Evolutionary conservation across 331 rosid genomes (phyloP).

Genomic region (Quercus tomentella): DNA sequence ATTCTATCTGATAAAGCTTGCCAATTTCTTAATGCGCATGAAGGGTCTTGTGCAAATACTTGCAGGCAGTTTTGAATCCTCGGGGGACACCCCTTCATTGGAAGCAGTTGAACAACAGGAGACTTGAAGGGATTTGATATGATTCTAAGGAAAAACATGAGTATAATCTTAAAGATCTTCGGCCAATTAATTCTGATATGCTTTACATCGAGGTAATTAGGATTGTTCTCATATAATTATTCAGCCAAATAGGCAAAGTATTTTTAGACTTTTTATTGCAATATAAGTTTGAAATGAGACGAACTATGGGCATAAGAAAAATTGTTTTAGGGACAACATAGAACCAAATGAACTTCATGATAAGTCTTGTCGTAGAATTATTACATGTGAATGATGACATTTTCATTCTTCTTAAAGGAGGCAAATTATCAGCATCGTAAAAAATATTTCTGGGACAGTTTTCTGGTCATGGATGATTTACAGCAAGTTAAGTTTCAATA

Average conservation of each 20-base stretch:
- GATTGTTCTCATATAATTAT: background rate
- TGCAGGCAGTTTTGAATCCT: constrained; percentile 70
- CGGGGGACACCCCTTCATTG: constrained; percentile 86
- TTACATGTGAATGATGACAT: too few species aligned
- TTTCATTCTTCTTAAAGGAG: too few species aligned
- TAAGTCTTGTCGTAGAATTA: too few species aligned
- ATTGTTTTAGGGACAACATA: too few species aligned
- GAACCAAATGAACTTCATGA: too few species aligned
- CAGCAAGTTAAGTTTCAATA: too few species aligned
- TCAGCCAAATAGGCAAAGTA: constrained; percentile 6
- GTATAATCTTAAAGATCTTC: constrained; percentile 59
- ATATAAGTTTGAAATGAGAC: too few species aligned
- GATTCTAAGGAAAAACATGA: constrained; percentile 37
- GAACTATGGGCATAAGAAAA: too few species aligned
- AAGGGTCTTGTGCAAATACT: constrained; percentile 81
- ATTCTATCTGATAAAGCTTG: background rate
- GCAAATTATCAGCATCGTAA: too few species aligned
- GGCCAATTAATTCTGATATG: constrained; percentile 55
- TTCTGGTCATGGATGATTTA: too few species aligned
- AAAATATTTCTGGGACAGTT: too few species aligned
- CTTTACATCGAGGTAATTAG: constrained; percentile 60
- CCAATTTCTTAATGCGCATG: constrained; percentile 10
- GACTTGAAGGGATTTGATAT: constrained; percentile 49
- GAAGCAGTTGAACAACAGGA: constrained; percentile 59
- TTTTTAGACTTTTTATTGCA: background rate